Evolutionary conservation across 2,329 filamentous ascomycete genomes (phyloP).

Genomic region (Pseudogymnoascus sp.): DNA sequence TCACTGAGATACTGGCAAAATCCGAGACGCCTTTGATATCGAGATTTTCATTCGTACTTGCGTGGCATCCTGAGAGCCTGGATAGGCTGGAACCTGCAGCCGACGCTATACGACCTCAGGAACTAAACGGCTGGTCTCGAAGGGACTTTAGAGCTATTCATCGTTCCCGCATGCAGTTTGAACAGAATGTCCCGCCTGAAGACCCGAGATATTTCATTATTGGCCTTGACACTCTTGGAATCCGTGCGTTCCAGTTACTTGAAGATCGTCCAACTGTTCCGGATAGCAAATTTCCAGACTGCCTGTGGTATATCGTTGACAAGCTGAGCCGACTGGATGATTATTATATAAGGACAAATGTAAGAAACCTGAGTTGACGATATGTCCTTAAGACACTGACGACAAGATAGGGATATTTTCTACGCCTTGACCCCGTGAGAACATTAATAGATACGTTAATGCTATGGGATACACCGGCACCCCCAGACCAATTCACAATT

Average conservation of each 20-base stretch:
- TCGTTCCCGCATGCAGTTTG: neutral
- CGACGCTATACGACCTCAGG: neutral
- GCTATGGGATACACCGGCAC: constrained; percentile 8
- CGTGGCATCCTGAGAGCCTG: neutral
- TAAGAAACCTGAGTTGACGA: neutral
- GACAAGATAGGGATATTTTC: neutral
- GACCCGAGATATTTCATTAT: neutral
- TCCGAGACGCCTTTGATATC: neutral
- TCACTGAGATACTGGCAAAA: neutral
- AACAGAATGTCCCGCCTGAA: neutral
- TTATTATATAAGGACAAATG: neutral
- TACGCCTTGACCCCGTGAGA: neutral
- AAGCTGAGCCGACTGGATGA: constrained; percentile 1
- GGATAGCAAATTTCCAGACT: neutral
- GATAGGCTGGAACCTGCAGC: neutral
- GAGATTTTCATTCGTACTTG: constrained; percentile 4
- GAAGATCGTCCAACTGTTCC: neutral
- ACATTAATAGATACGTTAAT: neutral
- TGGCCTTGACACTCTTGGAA: neutral
- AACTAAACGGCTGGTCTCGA: neutral
- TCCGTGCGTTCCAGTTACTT: constrained; percentile 2
- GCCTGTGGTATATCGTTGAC: constrained; percentile 9
- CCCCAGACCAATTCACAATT: neutral
- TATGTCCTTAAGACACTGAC: neutral
- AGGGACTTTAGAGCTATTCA: neutral